Base-by-base conservation (phyloP, 2,329 filamentous ascomycete genomes). In the Tympanopsis confertula region DNA sequence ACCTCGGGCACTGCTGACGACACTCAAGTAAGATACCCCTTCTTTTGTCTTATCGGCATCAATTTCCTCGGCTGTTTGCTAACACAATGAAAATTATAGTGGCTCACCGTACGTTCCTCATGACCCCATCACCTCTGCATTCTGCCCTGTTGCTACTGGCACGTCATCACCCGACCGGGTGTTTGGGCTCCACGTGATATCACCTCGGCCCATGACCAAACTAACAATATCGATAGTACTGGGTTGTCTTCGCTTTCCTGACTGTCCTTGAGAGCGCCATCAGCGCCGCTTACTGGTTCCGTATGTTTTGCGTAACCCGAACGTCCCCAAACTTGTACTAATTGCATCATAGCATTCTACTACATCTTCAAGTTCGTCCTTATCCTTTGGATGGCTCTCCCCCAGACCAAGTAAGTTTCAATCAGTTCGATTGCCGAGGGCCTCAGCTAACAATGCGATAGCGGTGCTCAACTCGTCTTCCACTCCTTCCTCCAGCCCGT, bases 331-430 rank as follows among this genome's bases (percentile, higher is more conserved):
- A 10, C 30, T 17, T 10, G 7, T 10, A 18, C 30, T 33, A 17
- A 33, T 17, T 17, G 10, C 7, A 33, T 10, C 7, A 10, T 33
- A 33, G 30, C 78, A 50, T 82, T 82, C 66, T 82, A 82, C 71
- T 82, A 82, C 65, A 75, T 75, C 56, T 82, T 82, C 71, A 82
- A 82, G 63, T 81, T 82, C 52, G 66, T 77, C 55, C 65, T 81
- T 44, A 63, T 82, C 54, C 68, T 82, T 53, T 82, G 78, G 78
- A 79, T 82, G 71, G 66, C 78, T 45, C 75, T 82, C 49, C 78
- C 78, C 52, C 74, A 80, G 63, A 81, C 77, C 58, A 62, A 61
- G 75, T 80, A 71, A 52, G 69, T 56, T 20, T 15, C 12, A 36
- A n/a, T 35, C n/a, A 29, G 17, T 24, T 26, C 18, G 14, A 37